A percentile compares a stretch with the other conserved stretches of the same genome.
Evolutionary conservation across 2,329 filamentous ascomycete species (phyloP).

Genomic region (Alternaria postmessia): DNA sequence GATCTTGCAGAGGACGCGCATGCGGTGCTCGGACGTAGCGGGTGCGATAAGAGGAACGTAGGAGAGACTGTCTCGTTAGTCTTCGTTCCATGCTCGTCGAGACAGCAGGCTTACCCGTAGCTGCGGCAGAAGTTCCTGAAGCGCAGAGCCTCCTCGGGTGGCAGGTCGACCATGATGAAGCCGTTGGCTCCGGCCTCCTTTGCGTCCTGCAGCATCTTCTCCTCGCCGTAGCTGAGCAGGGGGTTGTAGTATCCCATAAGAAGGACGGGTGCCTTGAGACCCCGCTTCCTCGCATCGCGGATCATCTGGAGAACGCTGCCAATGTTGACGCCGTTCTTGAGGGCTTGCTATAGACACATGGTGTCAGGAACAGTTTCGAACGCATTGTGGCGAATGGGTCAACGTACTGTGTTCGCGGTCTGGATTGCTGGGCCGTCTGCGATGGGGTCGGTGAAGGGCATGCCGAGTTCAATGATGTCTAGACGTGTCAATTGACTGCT

Average conservation of each 20-base stretch:
- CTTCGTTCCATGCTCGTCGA: not conserved
- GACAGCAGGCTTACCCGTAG: slow-evolving; percentile 66
- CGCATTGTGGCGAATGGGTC: slow-evolving; percentile 34
- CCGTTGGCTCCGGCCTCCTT: slow-evolving; percentile 87
- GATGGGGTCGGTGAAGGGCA: slow-evolving; percentile 98
- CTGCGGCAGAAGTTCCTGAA: slow-evolving; percentile 86
- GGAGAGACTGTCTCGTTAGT: slow-evolving; percentile 68
- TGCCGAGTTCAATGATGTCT: slow-evolving; percentile 95
- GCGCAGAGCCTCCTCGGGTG: slow-evolving; percentile 91
- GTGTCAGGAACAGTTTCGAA: slow-evolving; percentile 23
- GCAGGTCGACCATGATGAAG: slow-evolving; percentile 95
- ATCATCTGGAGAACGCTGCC: slow-evolving; percentile 82
- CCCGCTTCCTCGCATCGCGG: slow-evolving; percentile 76
- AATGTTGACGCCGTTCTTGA: slow-evolving; percentile 88
- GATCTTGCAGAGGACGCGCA: slow-evolving; percentile 95
- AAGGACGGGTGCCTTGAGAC: slow-evolving; percentile 82
- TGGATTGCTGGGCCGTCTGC: slow-evolving; percentile 98
- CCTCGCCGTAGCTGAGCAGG: slow-evolving; percentile 91
- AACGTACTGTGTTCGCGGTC: slow-evolving; percentile 81
- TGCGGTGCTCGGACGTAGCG: slow-evolving; percentile 87
- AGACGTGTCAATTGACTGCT: slow-evolving; percentile 27
- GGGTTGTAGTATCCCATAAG: slow-evolving; percentile 99
- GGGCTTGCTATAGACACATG: slow-evolving; percentile 63
- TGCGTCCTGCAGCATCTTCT: slow-evolving; percentile 84
- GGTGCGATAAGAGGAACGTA: slow-evolving; percentile 98